Evolutionary conservation across 495 filamentous ascomycete species (phyloP), one percentile per base, ranked within the genome.

Genomic region (Acidomyces sp.): DNA sequence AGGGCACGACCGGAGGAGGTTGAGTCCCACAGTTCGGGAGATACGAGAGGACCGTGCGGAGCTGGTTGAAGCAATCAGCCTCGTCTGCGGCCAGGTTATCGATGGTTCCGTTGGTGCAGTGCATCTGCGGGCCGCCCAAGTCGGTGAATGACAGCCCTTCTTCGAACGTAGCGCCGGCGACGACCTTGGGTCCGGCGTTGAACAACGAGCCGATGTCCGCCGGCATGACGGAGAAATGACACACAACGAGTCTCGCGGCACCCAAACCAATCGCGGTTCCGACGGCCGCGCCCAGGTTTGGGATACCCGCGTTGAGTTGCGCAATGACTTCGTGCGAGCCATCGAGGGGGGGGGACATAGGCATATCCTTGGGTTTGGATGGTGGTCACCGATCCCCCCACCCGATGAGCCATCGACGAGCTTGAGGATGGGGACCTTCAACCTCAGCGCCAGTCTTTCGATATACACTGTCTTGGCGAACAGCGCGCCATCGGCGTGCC

Each of bases 221-320:
- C 4, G 73, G 72, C 72, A 78, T 79, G 33, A 79, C 74, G 6
- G 70, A 72, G 51, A 79, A 79, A 48, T 78, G 75, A 39, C 73
- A 77, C 0, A 64, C 64, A 1, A 72, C 70, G 0, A 76, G 69
- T 37, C 75, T 51, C 0, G 75, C 73, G 7, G 74, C 73, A 4
- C 75, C 75, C 7, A 79, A 66, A 2, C 75, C 74, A 43, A 78
- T 75, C 6, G 73, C 74, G 11, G 74, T 74, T 0, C 74, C 74
- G 19, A 78, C 56, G 4, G 77, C 70, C 12, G 74, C 74, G 6
- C 72, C 74, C 11, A 78, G 49, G 2, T 52, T 48, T 4, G 74
- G 72, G 24, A 78, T 77, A 0, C 74, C 74, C 39, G 68, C 55
- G 55, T 77, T 76, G 56, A 77, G 58, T 53, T 76, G 73, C 52